A percentile compares a stretch with the other conserved stretches of the same genome.
phyloP scores from a whole-genome alignment of 495 filamentous ascomycete genomes.

The Stereocaulon alpinum region DNA sequence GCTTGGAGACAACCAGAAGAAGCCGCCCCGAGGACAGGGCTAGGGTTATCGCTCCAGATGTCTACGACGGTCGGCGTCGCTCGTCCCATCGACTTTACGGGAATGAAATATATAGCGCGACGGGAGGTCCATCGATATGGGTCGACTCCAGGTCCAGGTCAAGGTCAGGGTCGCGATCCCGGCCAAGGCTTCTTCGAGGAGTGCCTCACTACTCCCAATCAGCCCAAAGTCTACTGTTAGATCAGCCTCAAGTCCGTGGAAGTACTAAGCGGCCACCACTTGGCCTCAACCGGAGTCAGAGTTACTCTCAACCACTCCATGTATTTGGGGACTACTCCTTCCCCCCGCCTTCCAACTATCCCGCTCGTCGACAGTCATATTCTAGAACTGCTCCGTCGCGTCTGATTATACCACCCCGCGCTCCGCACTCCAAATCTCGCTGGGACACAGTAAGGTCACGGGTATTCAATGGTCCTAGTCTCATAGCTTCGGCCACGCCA shows the following conservation, averaged over 20 bases:
- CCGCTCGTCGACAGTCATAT: background rate
- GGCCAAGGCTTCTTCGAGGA: background rate
- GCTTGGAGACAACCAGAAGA: background rate
- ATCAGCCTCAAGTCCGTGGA: background rate
- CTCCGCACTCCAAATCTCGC: background rate
- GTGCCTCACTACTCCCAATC: background rate
- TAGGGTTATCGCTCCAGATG: background rate
- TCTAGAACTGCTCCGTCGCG: background rate
- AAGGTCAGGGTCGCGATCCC: background rate
- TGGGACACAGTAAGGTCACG: conserved; percentile 7
- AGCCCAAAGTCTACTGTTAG: background rate
- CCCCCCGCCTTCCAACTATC: background rate
- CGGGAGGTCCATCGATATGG: background rate
- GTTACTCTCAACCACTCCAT: background rate
- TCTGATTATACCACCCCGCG: background rate
- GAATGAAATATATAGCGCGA: background rate
- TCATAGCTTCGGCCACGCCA: background rate
- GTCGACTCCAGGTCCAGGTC: conserved; percentile 5
- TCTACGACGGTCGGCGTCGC: background rate
- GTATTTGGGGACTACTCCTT: background rate
- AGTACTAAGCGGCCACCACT: background rate
- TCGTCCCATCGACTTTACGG: background rate
- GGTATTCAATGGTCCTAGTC: background rate
- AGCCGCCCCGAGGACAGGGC: background rate
- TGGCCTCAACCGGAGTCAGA: background rate